Conservation (phyloP, 2,329 filamentous ascomycete species). For the Colletotrichum acutatum region DNA sequence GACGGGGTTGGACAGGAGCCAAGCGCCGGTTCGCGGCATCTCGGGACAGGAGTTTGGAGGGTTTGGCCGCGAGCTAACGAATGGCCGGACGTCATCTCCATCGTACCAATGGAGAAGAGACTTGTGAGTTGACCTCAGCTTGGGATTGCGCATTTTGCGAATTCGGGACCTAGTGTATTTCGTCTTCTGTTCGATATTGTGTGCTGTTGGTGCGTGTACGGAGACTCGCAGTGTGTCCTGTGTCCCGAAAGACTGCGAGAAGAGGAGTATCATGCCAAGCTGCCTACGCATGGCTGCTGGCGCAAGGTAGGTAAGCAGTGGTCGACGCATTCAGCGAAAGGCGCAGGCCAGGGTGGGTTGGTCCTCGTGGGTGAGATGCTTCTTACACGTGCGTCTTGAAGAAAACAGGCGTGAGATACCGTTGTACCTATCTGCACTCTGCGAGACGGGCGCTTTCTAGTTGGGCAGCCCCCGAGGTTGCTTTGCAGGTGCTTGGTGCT, state of each 20-base stretch:
- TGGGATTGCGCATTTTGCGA: not conserved
- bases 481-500: not conserved
- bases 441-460: not conserved
- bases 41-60: not conserved
- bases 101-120: not conserved
- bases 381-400: slow-evolving; percentile 6
- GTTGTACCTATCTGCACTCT: not conserved
- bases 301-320: not conserved
- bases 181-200: not conserved
- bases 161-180: too few relatives aligned
- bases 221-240: not conserved
- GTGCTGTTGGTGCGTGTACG: not conserved
- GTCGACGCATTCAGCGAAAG: not conserved
- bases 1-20: slow-evolving; percentile 8
- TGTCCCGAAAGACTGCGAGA: not conserved
- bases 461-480: not conserved
- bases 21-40: slow-evolving; percentile 21
- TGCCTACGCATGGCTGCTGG: not conserved
- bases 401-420: not conserved
- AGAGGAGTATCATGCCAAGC: not conserved
- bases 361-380: not conserved
- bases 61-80: not conserved
- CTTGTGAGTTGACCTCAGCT: not conserved
- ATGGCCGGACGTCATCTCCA: not conserved
- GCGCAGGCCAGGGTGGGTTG: not conserved